A percentile compares a stretch with the other conserved stretches of the same genome.
Conservation (phyloP, 345 rosid species). For the Acer negundo region DNA sequence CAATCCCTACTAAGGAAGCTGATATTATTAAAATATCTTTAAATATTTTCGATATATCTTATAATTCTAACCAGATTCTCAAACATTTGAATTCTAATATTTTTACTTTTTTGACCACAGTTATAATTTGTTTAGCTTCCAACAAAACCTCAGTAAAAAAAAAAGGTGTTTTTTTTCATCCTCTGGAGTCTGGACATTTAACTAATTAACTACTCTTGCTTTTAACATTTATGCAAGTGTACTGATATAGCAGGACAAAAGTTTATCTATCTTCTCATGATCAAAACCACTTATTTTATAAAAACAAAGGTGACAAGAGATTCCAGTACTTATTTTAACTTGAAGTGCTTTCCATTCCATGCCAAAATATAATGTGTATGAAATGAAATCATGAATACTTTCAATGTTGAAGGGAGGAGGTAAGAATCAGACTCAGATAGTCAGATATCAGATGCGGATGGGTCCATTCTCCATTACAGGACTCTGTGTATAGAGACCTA, state of each 20-base stretch:
- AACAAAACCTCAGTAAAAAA: background rate
- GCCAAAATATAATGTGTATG: background rate
- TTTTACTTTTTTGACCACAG: too few species aligned
- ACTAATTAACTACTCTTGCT: slow-evolving; percentile 3
- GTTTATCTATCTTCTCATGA: background rate
- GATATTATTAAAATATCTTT: too few species aligned
- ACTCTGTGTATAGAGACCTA: background rate
- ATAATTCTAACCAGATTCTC: too few species aligned
- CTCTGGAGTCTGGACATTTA: slow-evolving; percentile 16
- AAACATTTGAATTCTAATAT: too few species aligned
- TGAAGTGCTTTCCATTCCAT: slow-evolving; percentile 10
- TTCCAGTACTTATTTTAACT: background rate
- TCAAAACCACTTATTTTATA: background rate
- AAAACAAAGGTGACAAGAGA: background rate
- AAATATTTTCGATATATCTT: too few species aligned
- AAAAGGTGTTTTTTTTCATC: background rate
- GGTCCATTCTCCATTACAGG: slow-evolving; percentile 22
- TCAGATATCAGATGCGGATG: background rate
- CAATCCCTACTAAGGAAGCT: background rate
- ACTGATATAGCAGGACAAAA: background rate
- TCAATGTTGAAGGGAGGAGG: slow-evolving; percentile 8
- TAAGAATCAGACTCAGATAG: background rate
- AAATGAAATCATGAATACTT: background rate
- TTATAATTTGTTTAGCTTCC: too few species aligned
- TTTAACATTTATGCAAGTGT: background rate